Conservation (phyloP, 2,329 filamentous ascomycete genomes). For the Blastomyces gilchristii region DNA sequence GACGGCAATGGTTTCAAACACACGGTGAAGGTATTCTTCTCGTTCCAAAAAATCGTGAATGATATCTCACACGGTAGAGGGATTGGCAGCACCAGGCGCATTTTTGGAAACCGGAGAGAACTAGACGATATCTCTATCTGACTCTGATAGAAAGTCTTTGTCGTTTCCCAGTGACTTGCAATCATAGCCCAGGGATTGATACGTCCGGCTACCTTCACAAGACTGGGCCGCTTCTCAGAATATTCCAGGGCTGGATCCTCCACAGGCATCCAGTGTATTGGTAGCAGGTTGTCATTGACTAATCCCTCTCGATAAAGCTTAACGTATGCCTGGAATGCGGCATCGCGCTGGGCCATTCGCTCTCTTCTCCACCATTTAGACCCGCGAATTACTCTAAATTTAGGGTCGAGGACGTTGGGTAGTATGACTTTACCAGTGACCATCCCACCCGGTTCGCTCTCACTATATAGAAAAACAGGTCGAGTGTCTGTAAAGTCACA, state of each 20-base stretch:
- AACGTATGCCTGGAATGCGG: slow-evolving; percentile 69
- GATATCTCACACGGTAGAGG: slow-evolving; percentile 17
- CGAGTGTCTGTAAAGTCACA: slow-evolving; percentile 52
- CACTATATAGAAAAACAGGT: slow-evolving; percentile 56
- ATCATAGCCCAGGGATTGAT: slow-evolving; percentile 32
- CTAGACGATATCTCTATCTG: slow-evolving; percentile 15
- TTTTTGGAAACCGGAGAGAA: slow-evolving; percentile 9
- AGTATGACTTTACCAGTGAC: slow-evolving; percentile 53
- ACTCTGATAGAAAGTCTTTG: slow-evolving; percentile 15
- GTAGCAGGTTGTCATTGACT: slow-evolving; percentile 68
- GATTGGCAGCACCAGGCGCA: slow-evolving; percentile 20
- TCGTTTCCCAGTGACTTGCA: slow-evolving; percentile 22
- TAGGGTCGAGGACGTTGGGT: slow-evolving; percentile 57
- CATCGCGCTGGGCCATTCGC: slow-evolving; percentile 65
- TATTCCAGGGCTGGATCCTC: slow-evolving; percentile 28
- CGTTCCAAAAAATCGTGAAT: slow-evolving; percentile 26
- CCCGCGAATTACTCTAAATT: slow-evolving; percentile 47
- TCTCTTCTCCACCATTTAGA: slow-evolving; percentile 56
- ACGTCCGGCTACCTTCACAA: slow-evolving; percentile 24
- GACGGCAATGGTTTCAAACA: slow-evolving; percentile 12
- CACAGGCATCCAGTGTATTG: slow-evolving; percentile 34
- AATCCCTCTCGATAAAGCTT: slow-evolving; percentile 59
- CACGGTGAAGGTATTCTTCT: slow-evolving; percentile 17
- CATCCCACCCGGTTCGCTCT: slow-evolving; percentile 22
- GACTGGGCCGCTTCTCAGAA: slow-evolving; percentile 21